These are phyloP conservation scores for Colletotrichum sp. DNA, from an alignment of 2,329 filamentous ascomycete genomes.

Conservation along the genomic window DNA sequence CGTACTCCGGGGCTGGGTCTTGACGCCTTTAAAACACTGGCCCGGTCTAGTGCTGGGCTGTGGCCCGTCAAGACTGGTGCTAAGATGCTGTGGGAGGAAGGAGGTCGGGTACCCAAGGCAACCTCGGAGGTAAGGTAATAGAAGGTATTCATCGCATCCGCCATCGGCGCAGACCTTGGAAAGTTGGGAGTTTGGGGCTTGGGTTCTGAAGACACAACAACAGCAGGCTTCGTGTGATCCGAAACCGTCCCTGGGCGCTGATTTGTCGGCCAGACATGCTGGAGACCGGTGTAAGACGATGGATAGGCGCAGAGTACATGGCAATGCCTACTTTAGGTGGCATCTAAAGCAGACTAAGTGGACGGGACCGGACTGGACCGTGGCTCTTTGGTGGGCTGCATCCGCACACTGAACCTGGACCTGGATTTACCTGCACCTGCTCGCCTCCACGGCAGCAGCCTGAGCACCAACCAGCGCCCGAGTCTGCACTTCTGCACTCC, in stretches of 20 bases:
- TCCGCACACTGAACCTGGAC: not conserved
- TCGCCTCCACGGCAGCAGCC: not conserved
- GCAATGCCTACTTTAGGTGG: not conserved
- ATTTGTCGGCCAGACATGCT: slow-evolving; percentile 7
- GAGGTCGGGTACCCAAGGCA: not conserved
- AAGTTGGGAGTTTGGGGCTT: not conserved
- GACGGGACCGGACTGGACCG: slow-evolving; percentile 18
- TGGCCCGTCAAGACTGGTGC: not conserved
- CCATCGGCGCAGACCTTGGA: not conserved
- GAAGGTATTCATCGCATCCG: not conserved
- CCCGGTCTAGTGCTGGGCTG: slow-evolving; percentile 13
- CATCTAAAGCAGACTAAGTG: not conserved
- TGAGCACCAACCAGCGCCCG: not conserved
- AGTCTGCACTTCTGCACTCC: not conserved
- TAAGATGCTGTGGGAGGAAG: not conserved
- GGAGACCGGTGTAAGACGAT: not conserved
- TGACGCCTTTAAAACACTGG: slow-evolving; percentile 17
- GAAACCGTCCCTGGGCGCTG: slow-evolving; percentile 9
- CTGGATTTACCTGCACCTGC: not conserved
- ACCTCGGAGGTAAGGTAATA: too few relatives aligned
- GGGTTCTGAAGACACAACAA: not conserved
- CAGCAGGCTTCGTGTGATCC: not conserved
- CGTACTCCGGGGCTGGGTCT: slow-evolving; percentile 9
- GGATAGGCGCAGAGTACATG: not conserved
- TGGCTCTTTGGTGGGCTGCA: not conserved